Evolutionary conservation across 176 grass and related monocot species (phyloP).

Genomic region (Bromus sterilis): DNA sequence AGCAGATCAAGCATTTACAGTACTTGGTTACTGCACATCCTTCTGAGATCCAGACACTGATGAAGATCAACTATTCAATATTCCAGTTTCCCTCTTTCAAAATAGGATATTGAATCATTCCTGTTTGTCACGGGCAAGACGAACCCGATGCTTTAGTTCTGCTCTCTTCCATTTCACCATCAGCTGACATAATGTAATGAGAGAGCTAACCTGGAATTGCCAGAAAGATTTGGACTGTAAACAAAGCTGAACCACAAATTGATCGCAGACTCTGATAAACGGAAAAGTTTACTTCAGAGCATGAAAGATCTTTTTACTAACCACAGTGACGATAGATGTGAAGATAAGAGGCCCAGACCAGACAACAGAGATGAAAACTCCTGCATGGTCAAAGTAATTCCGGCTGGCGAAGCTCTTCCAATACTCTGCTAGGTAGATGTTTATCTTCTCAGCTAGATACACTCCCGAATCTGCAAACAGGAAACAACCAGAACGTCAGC

Average conservation of each 20-base stretch:
- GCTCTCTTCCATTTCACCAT: conserved; percentile 78
- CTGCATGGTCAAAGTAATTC: conserved; percentile 58
- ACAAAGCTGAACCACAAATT: neutral
- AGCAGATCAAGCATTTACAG: neutral
- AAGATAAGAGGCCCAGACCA: conserved; percentile 71
- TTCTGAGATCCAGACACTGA: neutral
- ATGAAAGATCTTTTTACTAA: conserved; percentile 20
- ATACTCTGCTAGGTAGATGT: conserved; percentile 38
- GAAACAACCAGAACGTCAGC: neutral
- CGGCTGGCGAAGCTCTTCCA: conserved; percentile 51
- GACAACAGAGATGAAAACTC: conserved; percentile 57
- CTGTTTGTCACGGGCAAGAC: conserved; percentile 38
- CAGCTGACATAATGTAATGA: conserved; percentile 48
- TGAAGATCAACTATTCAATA: neutral
- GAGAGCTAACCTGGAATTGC: conserved; percentile 41
- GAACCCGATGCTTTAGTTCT: conserved; percentile 51
- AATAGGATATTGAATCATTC: conserved; percentile 20
- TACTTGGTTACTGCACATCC: neutral
- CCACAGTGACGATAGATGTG: conserved; percentile 49
- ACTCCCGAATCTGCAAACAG: conserved; percentile 51
- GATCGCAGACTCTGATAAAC: neutral
- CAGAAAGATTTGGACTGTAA: neutral
- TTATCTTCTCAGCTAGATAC: conserved; percentile 60
- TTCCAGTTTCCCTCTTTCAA: neutral
- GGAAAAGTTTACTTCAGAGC: neutral